Base-by-base conservation (phyloP, 192 early-diverging fungal species). In the Coemansia sp. region DNA sequence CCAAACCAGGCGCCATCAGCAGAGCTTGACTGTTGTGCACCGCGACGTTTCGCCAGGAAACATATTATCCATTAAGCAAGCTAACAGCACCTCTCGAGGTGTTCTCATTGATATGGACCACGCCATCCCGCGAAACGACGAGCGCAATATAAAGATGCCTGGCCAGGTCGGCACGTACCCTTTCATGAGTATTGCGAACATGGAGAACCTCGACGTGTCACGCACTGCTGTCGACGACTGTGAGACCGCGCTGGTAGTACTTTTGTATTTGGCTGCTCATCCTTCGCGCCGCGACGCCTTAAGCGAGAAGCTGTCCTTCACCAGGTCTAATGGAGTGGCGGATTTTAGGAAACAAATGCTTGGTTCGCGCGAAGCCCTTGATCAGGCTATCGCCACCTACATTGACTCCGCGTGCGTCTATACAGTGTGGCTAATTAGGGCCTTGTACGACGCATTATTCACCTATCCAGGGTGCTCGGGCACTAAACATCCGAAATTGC, bases 41-140 rank as follows among this genome's bases (percentile, higher is more conserved):
- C 74, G 79, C 53, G 79, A 82, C 72, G 63, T 82, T 3, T 82
- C 79, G 62, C 61, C 74, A 11, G 76, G 76, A 68, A 82, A 82
- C 72, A 58, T 82, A 19, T 58, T 82, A 68, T 72, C 72, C 2
- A 70, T 76, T 45, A 70, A 71, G 39, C 7, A n/a, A 25, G 12
- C 74, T 2, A 10, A 27, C 21, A 64, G 71, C 44, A 34, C 17
- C 4, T 39, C 74, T 55, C 67, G 74, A n/a, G 79, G 79, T 4
- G 70, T 82, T 72, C 65, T 82, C 36, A 76, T 82, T 0, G 79
- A 82, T 58, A 76, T 73, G 61, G 79, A 82, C 60, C 67, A 82
- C 53, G 74, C 70, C 14, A 58, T 74, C 19, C 73, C 29, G 62
- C 36, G 1, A 3, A 9, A 21, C 12, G 68, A 67, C 5, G 39